A percentile compares a stretch with the other conserved stretches of the same genome.
These are phyloP conservation scores for Aquilaria agallochum DNA, from an alignment of 441 rosid genomes.

Conservation along the genomic window DNA sequence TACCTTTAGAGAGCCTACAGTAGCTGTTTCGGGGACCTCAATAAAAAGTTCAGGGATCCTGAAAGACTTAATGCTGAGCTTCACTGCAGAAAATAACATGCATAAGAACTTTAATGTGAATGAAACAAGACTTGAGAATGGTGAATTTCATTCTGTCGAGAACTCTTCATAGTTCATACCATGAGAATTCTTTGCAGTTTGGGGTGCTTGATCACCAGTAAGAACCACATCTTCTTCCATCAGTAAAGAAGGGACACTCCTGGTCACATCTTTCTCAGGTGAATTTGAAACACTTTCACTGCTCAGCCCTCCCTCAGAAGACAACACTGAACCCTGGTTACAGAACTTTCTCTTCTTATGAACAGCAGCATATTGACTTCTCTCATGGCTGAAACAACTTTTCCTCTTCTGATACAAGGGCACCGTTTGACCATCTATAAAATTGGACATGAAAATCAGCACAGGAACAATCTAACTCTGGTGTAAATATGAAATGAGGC, in stretches of 20 bases:
- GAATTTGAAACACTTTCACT: slow-evolving; percentile 64
- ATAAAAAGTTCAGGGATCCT: slow-evolving; percentile 54
- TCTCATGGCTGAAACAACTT: slow-evolving; percentile 31
- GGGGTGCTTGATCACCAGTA: slow-evolving; percentile 24
- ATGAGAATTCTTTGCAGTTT: slow-evolving; percentile 30
- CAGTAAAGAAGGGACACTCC: slow-evolving; percentile 15
- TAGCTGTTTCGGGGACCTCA: slow-evolving; percentile 52
- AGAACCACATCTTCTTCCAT: slow-evolving; percentile 33
- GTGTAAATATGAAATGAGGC: too few species aligned
- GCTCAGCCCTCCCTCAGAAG: slow-evolving; percentile 46
- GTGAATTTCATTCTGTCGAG: slow-evolving; percentile 12
- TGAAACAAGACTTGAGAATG: slow-evolving; percentile 1
- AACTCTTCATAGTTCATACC: slow-evolving; percentile 16
- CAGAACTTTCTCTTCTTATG: slow-evolving; percentile 40
- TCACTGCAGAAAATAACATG: slow-evolving; percentile 38
- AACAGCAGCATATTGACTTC: slow-evolving; percentile 29
- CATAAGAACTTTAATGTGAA: slow-evolving; percentile 18
- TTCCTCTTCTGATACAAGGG: slow-evolving; percentile 35
- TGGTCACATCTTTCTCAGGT: slow-evolving; percentile 27
- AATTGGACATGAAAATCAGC: slow-evolving; percentile 6
- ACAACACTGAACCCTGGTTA: slow-evolving; percentile 33
- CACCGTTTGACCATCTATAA: slow-evolving; percentile 39
- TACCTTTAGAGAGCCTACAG: slow-evolving; percentile 60
- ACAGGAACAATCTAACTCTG: neutral
- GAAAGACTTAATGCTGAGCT: slow-evolving; percentile 57